Conservation (phyloP, 2,329 filamentous ascomycete species). For the Alternaria gansuensis region DNA sequence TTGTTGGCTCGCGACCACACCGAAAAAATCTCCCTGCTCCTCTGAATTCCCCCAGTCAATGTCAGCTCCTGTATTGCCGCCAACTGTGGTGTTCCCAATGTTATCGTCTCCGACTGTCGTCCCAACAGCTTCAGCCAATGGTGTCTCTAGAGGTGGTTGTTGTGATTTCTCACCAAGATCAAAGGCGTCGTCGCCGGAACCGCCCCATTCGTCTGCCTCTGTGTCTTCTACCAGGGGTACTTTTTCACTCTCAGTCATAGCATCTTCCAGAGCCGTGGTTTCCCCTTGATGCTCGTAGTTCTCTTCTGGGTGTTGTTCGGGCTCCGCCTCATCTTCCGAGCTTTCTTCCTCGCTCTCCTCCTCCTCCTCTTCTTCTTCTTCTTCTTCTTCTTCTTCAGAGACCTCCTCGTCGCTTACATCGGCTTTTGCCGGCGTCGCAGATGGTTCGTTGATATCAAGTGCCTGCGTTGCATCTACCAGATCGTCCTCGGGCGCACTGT, state of each 20-base stretch:
- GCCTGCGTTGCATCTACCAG: constrained; percentile 29
- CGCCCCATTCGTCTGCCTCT: constrained; percentile 50
- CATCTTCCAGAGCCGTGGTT: constrained; percentile 56
- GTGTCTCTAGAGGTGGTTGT: constrained; percentile 36
- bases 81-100: constrained; percentile 43
- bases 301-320: constrained; percentile 39
- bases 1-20: constrained; percentile 22
- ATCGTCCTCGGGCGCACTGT: constrained; percentile 23
- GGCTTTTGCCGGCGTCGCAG: constrained; percentile 5
- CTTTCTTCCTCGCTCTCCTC: constrained; percentile 49
- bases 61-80: constrained; percentile 42
- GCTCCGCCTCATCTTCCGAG: constrained; percentile 20
- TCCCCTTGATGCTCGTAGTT: constrained; percentile 61
- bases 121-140: constrained; percentile 39
- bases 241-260: constrained; percentile 55
- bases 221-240: constrained; percentile 55
- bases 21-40: constrained; percentile 48
- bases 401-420: constrained; percentile 29
- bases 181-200: constrained; percentile 42
- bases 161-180: constrained; percentile 41
- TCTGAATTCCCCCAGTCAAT: constrained; percentile 50
- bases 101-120: constrained; percentile 46
- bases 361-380: constrained; percentile 37
- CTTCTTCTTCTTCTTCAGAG: constrained; percentile 46
- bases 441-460: constrained; percentile 24